A percentile compares a stretch with the other conserved stretches of the same genome.
phyloP scores from a whole-genome alignment of 768 basidiomycete genomes.

The Boletus edulis region DNA sequence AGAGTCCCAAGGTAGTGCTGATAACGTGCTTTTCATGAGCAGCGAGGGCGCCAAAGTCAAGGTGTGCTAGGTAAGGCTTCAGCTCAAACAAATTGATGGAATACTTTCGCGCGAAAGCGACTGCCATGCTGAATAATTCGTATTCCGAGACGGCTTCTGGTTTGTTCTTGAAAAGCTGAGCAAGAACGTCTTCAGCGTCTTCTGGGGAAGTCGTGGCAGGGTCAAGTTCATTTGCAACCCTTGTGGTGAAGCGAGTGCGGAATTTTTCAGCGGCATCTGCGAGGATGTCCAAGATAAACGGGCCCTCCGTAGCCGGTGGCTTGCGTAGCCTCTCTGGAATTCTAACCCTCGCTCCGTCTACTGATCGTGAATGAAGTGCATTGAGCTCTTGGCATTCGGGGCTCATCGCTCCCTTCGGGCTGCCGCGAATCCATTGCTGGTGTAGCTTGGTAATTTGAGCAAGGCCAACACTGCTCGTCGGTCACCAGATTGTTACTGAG shows the following conservation, averaged over 20 bases:
- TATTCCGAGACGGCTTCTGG: conserved; percentile 60
- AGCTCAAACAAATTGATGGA: conserved; percentile 39
- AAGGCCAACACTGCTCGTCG: conserved; percentile 47
- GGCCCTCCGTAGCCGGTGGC: conserved; percentile 40
- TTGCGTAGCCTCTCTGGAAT: conserved; percentile 36
- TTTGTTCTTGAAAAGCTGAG: conserved; percentile 46
- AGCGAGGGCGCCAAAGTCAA: conserved; percentile 57
- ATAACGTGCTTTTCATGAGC: conserved; percentile 54
- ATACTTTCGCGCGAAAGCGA: conserved; percentile 41
- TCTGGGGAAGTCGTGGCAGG: conserved; percentile 31
- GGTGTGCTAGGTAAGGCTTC: conserved; percentile 44
- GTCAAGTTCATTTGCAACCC: conserved; percentile 21
- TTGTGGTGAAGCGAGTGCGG: conserved; percentile 39
- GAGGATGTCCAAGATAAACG: conserved; percentile 54
- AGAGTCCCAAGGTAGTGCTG: conserved; percentile 39
- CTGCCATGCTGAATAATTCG: conserved; percentile 53
- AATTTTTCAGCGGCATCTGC: conserved; percentile 47
- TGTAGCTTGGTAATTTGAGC: conserved; percentile 57
- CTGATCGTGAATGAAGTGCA: conserved; percentile 66
- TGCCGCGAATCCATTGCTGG: conserved; percentile 55
- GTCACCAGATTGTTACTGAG: not conserved
- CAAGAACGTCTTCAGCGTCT: conserved; percentile 40
- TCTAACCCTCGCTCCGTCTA: conserved; percentile 57
- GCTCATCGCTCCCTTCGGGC: conserved; percentile 55
- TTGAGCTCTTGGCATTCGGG: conserved; percentile 70